Base-by-base conservation (phyloP, 768 basidiomycete genomes). In the Mycena galericulata region DNA sequence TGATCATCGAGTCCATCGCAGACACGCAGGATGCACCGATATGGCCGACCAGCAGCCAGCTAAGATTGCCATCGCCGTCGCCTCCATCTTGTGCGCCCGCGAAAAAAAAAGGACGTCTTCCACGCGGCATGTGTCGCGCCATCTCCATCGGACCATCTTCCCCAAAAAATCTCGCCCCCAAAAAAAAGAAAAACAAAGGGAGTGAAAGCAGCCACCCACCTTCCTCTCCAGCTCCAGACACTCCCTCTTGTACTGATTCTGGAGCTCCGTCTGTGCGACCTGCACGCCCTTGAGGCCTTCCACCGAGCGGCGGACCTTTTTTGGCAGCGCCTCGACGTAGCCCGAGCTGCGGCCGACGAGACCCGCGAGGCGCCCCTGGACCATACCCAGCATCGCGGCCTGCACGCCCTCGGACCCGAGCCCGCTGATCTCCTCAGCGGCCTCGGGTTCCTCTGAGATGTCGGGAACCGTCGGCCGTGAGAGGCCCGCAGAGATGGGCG, bases 211-310 rank as follows among this genome's bases (percentile, higher is more conserved):
- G 46, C 69, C 55, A 76, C 88, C 58, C 72, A 94, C 96, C 86
- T 97, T 98, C 84, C 96, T 95, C 86, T 99, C 97, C 62, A 99
- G 86, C 80, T 97, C 95, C 50, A 98, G 85, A 75, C 96, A 95
- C 79, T 98, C 97, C 77, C 91, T 88, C 81, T 98, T 98, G 86
- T 97, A 95, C 85, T 96, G 88, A 74, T 92, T 92, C 78, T 98
- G 95, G 47, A 98, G 87, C 74, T 95, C 92, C 72, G 91, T 89
- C 80, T 98, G 96, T 83, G 95, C 91, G 74, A 89, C 89, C 80
- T 98, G 97, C 47, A 99, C 87, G 59, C 97, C 97, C 79, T 98
- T 97, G 76, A 99, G 85, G 20, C 90, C 97, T 81, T 97, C 94
- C 74, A 99, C 82, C 75, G 90, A 93, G 79, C 89, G 84, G 82